These are phyloP conservation scores for Ceratocystis papillata DNA, from an alignment of 2,329 filamentous ascomycete genomes.

Conservation along the genomic window DNA sequence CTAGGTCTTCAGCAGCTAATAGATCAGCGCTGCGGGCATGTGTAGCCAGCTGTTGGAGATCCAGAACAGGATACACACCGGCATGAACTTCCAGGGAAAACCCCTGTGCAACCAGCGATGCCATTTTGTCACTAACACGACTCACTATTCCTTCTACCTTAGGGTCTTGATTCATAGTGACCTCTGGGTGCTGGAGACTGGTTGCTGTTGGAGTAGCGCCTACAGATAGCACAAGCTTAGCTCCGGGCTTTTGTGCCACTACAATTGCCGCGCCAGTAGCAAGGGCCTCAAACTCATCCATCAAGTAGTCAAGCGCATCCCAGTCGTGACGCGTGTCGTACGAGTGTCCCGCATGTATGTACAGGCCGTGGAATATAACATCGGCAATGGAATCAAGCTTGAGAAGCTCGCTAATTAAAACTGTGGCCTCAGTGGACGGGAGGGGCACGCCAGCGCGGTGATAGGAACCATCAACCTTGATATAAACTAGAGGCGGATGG, in stretches of 20 bases:
- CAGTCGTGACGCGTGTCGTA: conserved; percentile 49
- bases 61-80: conserved; percentile 63
- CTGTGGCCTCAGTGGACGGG: conserved; percentile 36
- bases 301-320: conserved; percentile 48
- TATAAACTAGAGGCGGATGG: conserved; percentile 45
- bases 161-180: conserved; percentile 24
- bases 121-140: conserved; percentile 29
- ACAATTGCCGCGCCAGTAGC: conserved; percentile 13
- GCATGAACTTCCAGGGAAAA: conserved; percentile 57
- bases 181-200: conserved; percentile 46
- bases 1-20: conserved; percentile 48
- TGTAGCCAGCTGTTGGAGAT: conserved; percentile 69
- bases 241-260: conserved; percentile 24
- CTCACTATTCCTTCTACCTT: conserved; percentile 30
- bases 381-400: conserved; percentile 33
- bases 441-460: conserved; percentile 57
- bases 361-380: conserved; percentile 50
- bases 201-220: conserved; percentile 68
- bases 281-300: conserved; percentile 45
- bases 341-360: conserved; percentile 62
- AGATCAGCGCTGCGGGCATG: conserved; percentile 41
- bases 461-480: conserved; percentile 67
- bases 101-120: conserved; percentile 30
- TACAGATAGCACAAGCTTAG: conserved; percentile 50
- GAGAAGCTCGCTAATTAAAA: conserved; percentile 39